These are phyloP conservation scores for Xylaria curta DNA, from an alignment of 495 filamentous ascomycete species.

Conservation along the genomic window DNA sequence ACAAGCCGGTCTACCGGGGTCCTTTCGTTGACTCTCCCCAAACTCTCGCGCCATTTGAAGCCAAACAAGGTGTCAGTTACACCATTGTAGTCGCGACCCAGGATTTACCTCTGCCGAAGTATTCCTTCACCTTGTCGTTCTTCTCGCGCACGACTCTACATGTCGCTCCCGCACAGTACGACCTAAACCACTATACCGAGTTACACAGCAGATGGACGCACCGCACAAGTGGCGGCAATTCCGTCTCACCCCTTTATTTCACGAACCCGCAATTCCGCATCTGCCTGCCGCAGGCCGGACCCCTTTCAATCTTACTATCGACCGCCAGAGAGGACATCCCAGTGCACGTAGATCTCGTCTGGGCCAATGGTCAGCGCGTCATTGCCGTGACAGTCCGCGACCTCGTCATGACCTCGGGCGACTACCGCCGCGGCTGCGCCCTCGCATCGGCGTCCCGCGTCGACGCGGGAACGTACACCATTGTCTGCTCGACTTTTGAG, in stretches of 20 bases:
- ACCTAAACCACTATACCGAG: constrained; percentile 61
- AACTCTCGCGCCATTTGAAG: constrained; percentile 78
- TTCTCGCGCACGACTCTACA: constrained; percentile 68
- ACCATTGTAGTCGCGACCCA: constrained; percentile 83
- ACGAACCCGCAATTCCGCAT: constrained; percentile 87
- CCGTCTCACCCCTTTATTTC: constrained; percentile 73
- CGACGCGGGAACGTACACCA: constrained; percentile 76
- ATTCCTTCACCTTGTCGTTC: constrained; percentile 84
- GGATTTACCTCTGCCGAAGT: constrained; percentile 68
- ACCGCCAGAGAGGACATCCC: constrained; percentile 63
- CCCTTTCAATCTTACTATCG: constrained; percentile 75
- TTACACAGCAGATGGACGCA: constrained; percentile 72
- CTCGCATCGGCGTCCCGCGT: constrained; percentile 65
- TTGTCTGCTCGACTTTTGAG: constrained; percentile 89
- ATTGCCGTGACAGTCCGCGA: constrained; percentile 72
- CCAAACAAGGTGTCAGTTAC: constrained; percentile 64
- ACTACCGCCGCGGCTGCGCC: constrained; percentile 82
- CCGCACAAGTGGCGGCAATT: constrained; percentile 83
- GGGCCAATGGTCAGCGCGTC: constrained; percentile 74
- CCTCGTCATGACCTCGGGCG: constrained; percentile 78
- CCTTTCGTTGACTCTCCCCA: constrained; percentile 95
- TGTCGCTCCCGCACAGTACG: constrained; percentile 65
- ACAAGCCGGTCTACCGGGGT: constrained; percentile 68
- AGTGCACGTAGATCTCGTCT: constrained; percentile 84
- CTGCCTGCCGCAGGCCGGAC: constrained; percentile 58